Evolutionary conservation across 345 rosid species (phyloP).

Genomic region (Sonneratia caseolaris): DNA sequence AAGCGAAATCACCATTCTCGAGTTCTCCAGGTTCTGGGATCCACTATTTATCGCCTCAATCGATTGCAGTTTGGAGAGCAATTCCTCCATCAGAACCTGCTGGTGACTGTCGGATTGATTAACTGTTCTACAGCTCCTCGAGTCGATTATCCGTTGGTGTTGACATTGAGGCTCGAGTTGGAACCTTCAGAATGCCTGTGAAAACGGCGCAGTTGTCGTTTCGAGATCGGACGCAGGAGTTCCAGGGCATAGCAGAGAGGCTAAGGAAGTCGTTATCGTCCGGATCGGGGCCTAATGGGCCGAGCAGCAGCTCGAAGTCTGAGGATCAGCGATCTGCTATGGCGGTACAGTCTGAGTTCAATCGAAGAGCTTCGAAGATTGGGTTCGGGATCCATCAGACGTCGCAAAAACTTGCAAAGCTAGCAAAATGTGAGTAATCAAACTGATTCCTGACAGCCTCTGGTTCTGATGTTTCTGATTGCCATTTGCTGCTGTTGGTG

Average conservation of each 20-base stretch:
- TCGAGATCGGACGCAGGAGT: constrained; percentile 58
- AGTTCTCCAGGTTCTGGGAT: background rate
- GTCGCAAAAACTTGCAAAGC: constrained; percentile 45
- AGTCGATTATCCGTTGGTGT: background rate
- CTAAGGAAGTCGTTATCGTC: constrained; percentile 35
- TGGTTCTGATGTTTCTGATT: background rate
- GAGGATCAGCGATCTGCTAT: constrained; percentile 35
- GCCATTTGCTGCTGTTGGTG: background rate
- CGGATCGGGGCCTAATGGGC: constrained; percentile 20
- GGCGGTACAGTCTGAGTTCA: constrained; percentile 52
- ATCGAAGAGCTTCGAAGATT: constrained; percentile 46
- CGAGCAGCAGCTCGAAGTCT: constrained; percentile 21
- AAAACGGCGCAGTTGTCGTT: constrained; percentile 32
- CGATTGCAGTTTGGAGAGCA: background rate
- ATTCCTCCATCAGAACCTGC: background rate
- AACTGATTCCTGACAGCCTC: background rate
- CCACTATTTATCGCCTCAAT: background rate
- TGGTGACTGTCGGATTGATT: background rate
- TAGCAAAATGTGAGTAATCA: constrained; percentile 38
- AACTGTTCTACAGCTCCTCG: background rate
- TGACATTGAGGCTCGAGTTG: background rate
- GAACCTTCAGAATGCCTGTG: constrained; percentile 16
- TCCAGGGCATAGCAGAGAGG: constrained; percentile 42
- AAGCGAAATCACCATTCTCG: background rate
- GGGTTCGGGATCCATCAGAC: constrained; percentile 57